Evolutionary conservation across 345 rosid species (phyloP).

Genomic region (Hevea brasiliensis): DNA sequence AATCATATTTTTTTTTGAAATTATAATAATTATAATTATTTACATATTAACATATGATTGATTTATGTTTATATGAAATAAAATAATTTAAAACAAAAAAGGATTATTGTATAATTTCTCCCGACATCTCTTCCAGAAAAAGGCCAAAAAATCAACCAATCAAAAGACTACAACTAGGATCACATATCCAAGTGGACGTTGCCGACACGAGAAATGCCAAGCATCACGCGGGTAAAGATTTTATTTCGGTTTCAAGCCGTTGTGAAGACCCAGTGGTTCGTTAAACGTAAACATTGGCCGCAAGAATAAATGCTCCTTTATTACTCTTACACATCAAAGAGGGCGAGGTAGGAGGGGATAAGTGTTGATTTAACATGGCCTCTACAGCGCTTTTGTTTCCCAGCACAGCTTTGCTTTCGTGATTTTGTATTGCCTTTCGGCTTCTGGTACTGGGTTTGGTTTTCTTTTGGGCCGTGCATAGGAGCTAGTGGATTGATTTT

Average conservation of each 20-base stretch:
- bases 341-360: background rate
- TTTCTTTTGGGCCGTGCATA: background rate
- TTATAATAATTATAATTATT: too few species aligned
- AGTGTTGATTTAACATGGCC: background rate
- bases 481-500: constrained; percentile 6
- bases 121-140: background rate
- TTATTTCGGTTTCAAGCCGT: constrained; percentile 39
- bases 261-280: constrained; percentile 23
- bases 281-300: constrained; percentile 32
- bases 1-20: too few species aligned
- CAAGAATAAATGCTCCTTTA: constrained; percentile 36
- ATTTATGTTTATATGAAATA: too few species aligned
- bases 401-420: background rate
- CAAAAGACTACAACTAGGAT: constrained; percentile 4
- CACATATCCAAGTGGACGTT: constrained; percentile 36
- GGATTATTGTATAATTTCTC: background rate
- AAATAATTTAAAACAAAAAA: too few species aligned
- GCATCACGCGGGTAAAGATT: constrained; percentile 42
- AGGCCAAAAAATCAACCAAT: background rate
- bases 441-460: background rate
- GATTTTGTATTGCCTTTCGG: background rate
- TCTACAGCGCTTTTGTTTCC: background rate
- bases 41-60: too few species aligned
- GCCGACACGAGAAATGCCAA: constrained; percentile 35
- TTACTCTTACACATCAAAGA: constrained; percentile 14